Evolutionary conservation across 2,329 filamentous ascomycete genomes (phyloP).

Genomic region (Alternaria panax): DNA sequence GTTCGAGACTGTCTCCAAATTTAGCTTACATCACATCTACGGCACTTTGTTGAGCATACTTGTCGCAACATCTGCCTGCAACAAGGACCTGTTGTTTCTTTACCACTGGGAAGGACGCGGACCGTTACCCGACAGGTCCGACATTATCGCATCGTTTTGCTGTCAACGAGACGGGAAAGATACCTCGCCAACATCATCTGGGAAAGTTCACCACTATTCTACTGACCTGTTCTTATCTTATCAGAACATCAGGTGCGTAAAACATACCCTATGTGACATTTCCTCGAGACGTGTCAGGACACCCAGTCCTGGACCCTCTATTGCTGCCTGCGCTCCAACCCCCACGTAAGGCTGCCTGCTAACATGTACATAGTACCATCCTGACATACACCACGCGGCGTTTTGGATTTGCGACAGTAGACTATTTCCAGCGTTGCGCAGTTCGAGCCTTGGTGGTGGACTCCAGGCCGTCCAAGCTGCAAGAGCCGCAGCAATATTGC

Average conservation of each 20-base stretch:
- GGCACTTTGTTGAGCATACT: constrained; percentile 24
- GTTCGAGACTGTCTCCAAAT: constrained; percentile 33
- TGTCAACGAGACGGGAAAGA: constrained; percentile 23
- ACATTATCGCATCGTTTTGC: constrained; percentile 19
- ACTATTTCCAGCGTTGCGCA: constrained; percentile 39
- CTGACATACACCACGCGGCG: constrained; percentile 44
- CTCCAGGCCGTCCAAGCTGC: constrained; percentile 56
- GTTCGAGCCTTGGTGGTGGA: constrained; percentile 53
- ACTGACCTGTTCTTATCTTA: constrained; percentile 46
- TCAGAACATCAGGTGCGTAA: constrained; percentile 48
- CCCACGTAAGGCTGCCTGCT: constrained; percentile 40
- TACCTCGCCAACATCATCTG: constrained; percentile 9
- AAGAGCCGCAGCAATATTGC: constrained; percentile 61
- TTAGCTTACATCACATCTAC: constrained; percentile 26
- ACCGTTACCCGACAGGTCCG: constrained; percentile 23
- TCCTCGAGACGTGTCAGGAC: constrained; percentile 20
- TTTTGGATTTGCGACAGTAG: constrained; percentile 38
- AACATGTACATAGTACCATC: constrained; percentile 30
- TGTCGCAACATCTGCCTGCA: constrained; percentile 35
- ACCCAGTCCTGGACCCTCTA: constrained; percentile 22
- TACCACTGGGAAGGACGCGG: constrained; percentile 23
- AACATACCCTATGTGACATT: constrained; percentile 14
- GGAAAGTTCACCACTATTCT: constrained; percentile 40
- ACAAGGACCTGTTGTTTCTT: constrained; percentile 32
- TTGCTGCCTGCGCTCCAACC: constrained; percentile 41